Conservation (phyloP, 257 asterid species). For the Plantago major region DNA sequence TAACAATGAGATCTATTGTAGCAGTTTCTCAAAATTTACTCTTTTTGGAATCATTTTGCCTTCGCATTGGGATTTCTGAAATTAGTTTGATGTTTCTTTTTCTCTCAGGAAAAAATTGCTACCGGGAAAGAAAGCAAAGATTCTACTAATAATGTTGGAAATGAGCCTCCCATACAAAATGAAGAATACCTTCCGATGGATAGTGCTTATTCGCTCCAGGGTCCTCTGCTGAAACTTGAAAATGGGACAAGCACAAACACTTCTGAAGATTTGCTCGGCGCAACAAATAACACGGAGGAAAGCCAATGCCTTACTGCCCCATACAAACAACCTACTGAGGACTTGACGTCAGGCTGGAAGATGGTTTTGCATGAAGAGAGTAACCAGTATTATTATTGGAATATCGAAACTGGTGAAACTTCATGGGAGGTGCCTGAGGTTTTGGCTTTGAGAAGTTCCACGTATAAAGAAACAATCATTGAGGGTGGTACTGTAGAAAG, state of each 20-base stretch:
- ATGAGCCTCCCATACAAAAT: constrained; percentile 26
- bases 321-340: constrained; percentile 38
- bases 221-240: constrained; percentile 31
- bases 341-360: constrained; percentile 66
- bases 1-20: no score
- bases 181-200: constrained; percentile 37
- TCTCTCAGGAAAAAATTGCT: constrained; percentile 35
- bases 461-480: constrained; percentile 24
- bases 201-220: constrained; percentile 27
- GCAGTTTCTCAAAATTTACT: no score
- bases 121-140: constrained; percentile 29
- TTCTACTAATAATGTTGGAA: constrained; percentile 24
- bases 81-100: background rate
- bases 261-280: constrained; percentile 36
- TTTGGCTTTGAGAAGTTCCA: constrained; percentile 35
- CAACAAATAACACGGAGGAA: constrained; percentile 27
- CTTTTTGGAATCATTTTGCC: background rate
- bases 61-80: constrained; percentile 18
- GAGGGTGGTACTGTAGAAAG: background rate
- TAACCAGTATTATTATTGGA: constrained; percentile 89
- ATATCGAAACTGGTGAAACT: constrained; percentile 81
- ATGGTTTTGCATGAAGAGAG: constrained; percentile 90
- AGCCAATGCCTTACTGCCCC: constrained; percentile 30
- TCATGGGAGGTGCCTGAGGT: constrained; percentile 90
- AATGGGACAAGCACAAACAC: constrained; percentile 22